Evolutionary conservation across 768 basidiomycete species (phyloP).

Genomic region (Macrocybe gigantea): DNA sequence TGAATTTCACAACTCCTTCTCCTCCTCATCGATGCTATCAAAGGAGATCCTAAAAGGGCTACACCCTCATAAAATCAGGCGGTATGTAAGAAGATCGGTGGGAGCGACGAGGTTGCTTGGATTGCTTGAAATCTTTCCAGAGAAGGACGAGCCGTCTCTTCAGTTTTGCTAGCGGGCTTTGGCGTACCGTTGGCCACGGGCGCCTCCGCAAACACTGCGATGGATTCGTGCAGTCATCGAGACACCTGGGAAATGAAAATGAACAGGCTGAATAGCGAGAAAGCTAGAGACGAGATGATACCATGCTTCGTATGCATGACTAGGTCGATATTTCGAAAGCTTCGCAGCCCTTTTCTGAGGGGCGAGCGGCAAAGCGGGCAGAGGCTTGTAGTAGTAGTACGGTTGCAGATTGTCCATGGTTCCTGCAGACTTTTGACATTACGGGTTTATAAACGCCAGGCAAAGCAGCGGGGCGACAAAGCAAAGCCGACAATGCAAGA

Average conservation of each 20-base stretch:
- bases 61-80: conserved; percentile 20
- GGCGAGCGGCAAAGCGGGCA: too few species aligned
- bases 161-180: conserved; percentile 8
- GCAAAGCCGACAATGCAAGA: neutral
- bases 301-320: too few species aligned
- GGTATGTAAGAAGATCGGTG: conserved; percentile 29
- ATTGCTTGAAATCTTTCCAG: conserved; percentile 24
- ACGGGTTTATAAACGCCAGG: neutral
- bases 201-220: too few species aligned
- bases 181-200: neutral
- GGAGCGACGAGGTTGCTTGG: conserved; percentile 15
- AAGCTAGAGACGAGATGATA: too few species aligned
- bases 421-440: conserved; percentile 1
- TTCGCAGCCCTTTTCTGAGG: too few species aligned
- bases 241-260: too few species aligned
- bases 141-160: conserved; percentile 19
- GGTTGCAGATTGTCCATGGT: neutral
- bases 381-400: too few species aligned
- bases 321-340: too few species aligned
- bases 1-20: too few species aligned
- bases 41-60: neutral
- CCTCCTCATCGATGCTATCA: too few species aligned
- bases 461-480: neutral
- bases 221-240: too few species aligned
- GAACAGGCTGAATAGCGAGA: too few species aligned